Evolutionary conservation across 169 alveolate genomes (phyloP), one percentile per base, ranked within the genome.

Genomic region (Plasmodium vinckei): DNA sequence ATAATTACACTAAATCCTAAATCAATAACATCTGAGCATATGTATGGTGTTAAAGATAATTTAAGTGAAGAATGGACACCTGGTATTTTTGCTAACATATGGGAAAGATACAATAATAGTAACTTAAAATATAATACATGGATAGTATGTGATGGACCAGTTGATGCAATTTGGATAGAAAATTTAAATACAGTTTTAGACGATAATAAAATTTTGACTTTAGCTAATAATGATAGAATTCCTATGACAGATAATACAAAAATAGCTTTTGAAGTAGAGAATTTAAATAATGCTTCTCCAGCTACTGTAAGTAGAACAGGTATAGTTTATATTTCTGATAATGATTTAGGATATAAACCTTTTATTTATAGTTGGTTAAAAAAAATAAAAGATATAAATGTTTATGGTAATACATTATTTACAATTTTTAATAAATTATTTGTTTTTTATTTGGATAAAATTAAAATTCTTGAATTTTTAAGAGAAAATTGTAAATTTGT

Each of bases 131-230:
- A 98, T 97, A 94, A 98, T 63, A 98, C 98, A 86, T 98, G 99
- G 99, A 98, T 99, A 67, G 97, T 99, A 65, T 98, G 98, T 89
- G 99, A 99, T 92, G 99, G 99, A 9, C 99, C 98, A 73, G 99
- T 99, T 5, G 99, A 98, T 86, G 99, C 99, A 10, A 99, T 98
- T 73, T 99, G 99, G 99, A 99, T 99, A 33, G 99, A 99, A 93
- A 98, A 97, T 59, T 95, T 99, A 73, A 99, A 99, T 94, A 97
- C 99, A 1, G 99, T 98, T 6, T 95, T 99, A 67, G 99, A 99
- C 92, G 99, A 99, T 92, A 99, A 98, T 94, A 97, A 97, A 87
- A 95, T 99, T 46, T 94, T 98, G 17, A 98, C 99, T 0, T 94
- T 98, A 57, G 99, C 99, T 7, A 97, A 96, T 71, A 99, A 99